phyloP scores from a whole-genome alignment of 202 grass and related monocot species.

The Eragrostis tef region DNA sequence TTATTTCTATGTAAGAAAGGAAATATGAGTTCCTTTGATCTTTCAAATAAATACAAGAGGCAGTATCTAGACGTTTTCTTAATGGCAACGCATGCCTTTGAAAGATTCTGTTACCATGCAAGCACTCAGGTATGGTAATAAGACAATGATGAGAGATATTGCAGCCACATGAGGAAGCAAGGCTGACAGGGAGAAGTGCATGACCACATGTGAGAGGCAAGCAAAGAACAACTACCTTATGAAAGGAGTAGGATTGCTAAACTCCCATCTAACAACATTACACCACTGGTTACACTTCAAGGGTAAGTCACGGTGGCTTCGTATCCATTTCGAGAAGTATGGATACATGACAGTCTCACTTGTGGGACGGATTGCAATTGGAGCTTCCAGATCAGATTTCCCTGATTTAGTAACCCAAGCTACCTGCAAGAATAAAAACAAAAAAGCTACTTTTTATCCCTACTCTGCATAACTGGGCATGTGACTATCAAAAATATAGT shows the following conservation, averaged over 20 bases:
- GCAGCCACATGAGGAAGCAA: slow-evolving; percentile 7
- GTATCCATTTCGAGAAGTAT: slow-evolving; percentile 99
- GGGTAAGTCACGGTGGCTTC: slow-evolving; percentile 89
- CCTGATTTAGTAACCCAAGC: slow-evolving; percentile 89
- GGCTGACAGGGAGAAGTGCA: not conserved
- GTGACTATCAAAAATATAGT: not conserved
- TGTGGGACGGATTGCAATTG: slow-evolving; percentile 91
- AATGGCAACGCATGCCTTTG: too few relatives aligned
- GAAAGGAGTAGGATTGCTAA: slow-evolving; percentile 89
- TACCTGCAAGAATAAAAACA: slow-evolving; percentile 52
- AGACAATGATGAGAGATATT: not conserved
- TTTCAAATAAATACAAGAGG: too few relatives aligned
- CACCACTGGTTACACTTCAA: slow-evolving; percentile 98
- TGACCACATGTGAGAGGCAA: not conserved
- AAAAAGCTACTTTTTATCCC: not conserved
- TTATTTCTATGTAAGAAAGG: too few relatives aligned
- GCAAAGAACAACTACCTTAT: slow-evolving; percentile 62
- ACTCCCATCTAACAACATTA: slow-evolving; percentile 96
- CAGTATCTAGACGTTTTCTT: too few relatives aligned
- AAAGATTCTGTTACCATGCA: too few relatives aligned
- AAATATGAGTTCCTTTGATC: too few relatives aligned
- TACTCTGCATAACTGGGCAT: not conserved
- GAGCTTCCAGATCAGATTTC: slow-evolving; percentile 86
- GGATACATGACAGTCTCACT: slow-evolving; percentile 99
- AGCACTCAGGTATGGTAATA: too few relatives aligned